Evolutionary conservation across 1,284 basidiomycete species (phyloP), one percentile per base, ranked within the genome.

Genomic region (Fomes fomentarius): DNA sequence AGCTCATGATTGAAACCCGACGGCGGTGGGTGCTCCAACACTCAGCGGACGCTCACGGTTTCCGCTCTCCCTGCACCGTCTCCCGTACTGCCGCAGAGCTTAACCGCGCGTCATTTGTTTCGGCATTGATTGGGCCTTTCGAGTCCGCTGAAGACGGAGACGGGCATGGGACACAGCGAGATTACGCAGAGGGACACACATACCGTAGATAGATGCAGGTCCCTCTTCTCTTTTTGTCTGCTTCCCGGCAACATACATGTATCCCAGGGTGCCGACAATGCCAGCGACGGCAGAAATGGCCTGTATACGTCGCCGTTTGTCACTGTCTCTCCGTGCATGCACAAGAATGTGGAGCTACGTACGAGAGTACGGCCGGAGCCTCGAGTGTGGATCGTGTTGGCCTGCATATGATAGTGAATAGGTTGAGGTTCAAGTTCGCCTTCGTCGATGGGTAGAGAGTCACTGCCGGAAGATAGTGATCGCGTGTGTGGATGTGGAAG

Each of bases 221-320:
- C 61, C 63, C 22, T 63, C 61, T 47, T 65, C 58, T 34, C 43
- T 51, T 59, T 69, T 69, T n/a, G 56, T 63, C 55, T 68, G 63
- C 34, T 58, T 60, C 4, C 66, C 65, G 1, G 64, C 66, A 37
- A 66, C 51, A 34, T 64, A 68, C 68, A 69, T 69, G 59, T 68
- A 68, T 9, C 65, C 66, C 2, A 63, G 57, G 2, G 67, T 65
- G 2, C 65, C 66, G 14, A 66, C 51, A 7, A 52, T 53, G 11
- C 61, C 68, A 1, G 56, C 61, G 21, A 66, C 65, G 7, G 62
- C 63, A 4, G 56, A 57, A 31, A 63, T 58, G 15, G 67, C 67
- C 68, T 69, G 49, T 3, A 15, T 12, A 12, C 8, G 12, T 3
- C 9, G 34, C 11, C 21, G 22, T 37, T 30, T 26, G 37, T 25